Evolutionary conservation across 208 protist genomes (phyloP).

Genomic region (Tritrichomonas musculus): DNA sequence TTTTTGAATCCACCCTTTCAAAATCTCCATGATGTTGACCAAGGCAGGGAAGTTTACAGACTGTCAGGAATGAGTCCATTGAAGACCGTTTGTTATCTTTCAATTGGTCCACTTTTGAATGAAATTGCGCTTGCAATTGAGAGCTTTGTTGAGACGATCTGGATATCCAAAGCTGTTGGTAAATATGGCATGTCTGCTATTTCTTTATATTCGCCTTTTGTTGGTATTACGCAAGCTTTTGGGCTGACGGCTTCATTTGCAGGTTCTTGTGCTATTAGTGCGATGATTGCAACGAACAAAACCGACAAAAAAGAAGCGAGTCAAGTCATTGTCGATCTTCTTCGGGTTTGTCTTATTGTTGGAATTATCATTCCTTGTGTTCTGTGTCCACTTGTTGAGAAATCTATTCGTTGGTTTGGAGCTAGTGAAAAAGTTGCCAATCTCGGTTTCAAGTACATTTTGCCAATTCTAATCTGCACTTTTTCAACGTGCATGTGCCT

Average conservation of each 20-base stretch:
- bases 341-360: not conserved
- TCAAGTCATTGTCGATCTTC: not conserved
- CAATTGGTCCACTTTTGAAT: not conserved
- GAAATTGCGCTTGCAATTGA: not conserved
- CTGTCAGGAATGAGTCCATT: not conserved
- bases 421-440: not conserved
- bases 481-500: not conserved
- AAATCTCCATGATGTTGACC: not conserved
- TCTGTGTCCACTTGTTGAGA: not conserved
- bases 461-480: not conserved
- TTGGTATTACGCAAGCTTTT: not conserved
- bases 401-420: not conserved
- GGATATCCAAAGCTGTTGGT: not conserved
- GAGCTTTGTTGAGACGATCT: not conserved
- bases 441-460: not conserved
- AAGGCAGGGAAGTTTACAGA: not conserved
- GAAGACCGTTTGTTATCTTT: not conserved
- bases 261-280: not conserved
- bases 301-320: not conserved
- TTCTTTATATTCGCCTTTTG: not conserved
- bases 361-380: not conserved
- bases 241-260: not conserved
- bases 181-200: not conserved
- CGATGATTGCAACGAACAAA: not conserved
- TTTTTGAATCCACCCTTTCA: not conserved